Percentiles rank a stretch among this genome's conserved stretches.
Conservation (phyloP, 441 rosid genomes). For the Corymbia citriodora region DNA sequence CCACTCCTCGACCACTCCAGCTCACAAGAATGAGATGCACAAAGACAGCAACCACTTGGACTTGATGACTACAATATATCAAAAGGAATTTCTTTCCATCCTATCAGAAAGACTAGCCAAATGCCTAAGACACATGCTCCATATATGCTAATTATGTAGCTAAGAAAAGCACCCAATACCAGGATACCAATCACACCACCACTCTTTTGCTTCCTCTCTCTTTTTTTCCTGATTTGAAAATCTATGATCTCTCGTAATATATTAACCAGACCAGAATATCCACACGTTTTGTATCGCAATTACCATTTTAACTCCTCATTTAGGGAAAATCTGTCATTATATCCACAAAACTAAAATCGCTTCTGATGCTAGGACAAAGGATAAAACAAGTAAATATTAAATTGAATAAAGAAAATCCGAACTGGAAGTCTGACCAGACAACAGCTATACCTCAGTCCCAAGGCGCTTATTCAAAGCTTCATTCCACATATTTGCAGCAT, state of each 20-base stretch:
- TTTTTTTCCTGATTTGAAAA: not conserved
- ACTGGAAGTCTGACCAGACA: not conserved
- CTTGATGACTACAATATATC: not conserved
- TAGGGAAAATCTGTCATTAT: not conserved
- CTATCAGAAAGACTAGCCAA: not conserved
- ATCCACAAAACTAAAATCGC: not conserved
- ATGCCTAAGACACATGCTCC: not conserved
- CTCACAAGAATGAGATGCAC: not conserved
- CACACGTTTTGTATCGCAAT: not conserved
- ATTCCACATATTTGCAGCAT: constrained; percentile 99
- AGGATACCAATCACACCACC: not conserved
- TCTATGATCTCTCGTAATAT: not conserved
- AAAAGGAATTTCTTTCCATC: not conserved
- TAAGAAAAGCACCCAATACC: not conserved
- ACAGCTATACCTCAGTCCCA: constrained; percentile 65
- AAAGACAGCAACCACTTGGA: not conserved
- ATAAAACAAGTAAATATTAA: not conserved
- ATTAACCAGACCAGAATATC: not conserved
- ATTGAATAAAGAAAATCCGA: not conserved
- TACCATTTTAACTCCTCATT: not conserved
- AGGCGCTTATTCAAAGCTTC: constrained; percentile 92
- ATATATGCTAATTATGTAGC: not conserved
- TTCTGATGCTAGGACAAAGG: not conserved
- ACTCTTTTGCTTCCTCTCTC: not conserved
- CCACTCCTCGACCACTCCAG: not conserved